Evolutionary conservation across 1,284 basidiomycete species (phyloP).

Genomic region (Moesziomyces globuligerus): DNA sequence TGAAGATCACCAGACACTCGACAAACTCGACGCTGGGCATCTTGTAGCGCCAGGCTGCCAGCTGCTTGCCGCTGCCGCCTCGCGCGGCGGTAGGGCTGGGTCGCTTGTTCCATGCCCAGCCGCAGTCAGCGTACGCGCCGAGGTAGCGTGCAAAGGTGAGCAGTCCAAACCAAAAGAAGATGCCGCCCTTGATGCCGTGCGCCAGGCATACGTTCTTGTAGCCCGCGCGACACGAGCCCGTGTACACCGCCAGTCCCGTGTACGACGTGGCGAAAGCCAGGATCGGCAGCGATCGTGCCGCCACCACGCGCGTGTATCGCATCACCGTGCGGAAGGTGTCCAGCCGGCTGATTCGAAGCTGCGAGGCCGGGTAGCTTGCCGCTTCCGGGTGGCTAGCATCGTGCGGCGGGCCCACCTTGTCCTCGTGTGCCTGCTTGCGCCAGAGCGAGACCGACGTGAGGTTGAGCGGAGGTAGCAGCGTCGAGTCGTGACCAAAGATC

Average conservation of each 20-base stretch:
- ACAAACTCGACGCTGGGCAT: constrained; percentile 78
- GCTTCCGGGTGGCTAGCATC: background rate
- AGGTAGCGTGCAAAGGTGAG: constrained; percentile 89
- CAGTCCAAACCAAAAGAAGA: constrained; percentile 76
- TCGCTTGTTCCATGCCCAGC: constrained; percentile 91
- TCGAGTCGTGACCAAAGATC: constrained; percentile 23
- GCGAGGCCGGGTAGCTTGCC: background rate
- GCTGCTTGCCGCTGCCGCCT: constrained; percentile 23
- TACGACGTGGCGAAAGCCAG: constrained; percentile 76
- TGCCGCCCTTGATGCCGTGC: constrained; percentile 84
- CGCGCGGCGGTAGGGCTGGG: constrained; percentile 17
- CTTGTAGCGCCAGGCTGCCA: constrained; percentile 36
- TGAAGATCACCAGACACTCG: constrained; percentile 86
- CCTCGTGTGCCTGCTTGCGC: constrained; percentile 17
- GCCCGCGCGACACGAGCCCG: constrained; percentile 77
- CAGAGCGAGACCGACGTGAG: constrained; percentile 31
- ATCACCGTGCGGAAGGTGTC: constrained; percentile 16
- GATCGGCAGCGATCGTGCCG: constrained; percentile 76
- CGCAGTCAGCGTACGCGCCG: constrained; percentile 84
- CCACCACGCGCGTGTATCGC: constrained; percentile 44
- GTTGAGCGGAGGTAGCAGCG: constrained; percentile 6
- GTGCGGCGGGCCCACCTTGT: background rate
- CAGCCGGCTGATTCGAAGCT: constrained; percentile 17
- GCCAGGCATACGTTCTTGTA: constrained; percentile 82
- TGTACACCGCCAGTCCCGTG: constrained; percentile 80